Evolutionary conservation across 1,139 yeast species (phyloP).

Genomic region (Kurtzmaniella quercitrusa): DNA sequence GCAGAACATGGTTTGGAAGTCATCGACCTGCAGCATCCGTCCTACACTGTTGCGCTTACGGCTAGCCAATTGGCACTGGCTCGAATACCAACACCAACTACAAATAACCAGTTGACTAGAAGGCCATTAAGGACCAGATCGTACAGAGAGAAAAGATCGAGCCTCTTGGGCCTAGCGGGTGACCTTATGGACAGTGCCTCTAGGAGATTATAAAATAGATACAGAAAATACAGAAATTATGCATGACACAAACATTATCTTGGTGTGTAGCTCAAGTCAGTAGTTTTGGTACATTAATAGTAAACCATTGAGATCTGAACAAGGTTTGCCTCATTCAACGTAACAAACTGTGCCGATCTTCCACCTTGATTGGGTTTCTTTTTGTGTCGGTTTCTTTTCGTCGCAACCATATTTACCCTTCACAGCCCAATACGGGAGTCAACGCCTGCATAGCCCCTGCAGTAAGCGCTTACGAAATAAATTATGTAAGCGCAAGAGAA

Average conservation of each 20-base stretch:
- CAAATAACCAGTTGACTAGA: neutral
- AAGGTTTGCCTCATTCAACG: neutral
- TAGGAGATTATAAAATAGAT: neutral
- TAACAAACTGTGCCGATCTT: neutral
- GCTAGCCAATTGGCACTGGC: neutral
- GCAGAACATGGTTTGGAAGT: neutral
- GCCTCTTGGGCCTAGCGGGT: neutral
- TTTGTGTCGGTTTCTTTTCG: too few relatives aligned
- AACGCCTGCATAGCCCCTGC: neutral
- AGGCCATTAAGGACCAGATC: neutral
- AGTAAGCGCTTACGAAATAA: neutral
- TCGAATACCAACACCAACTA: neutral
- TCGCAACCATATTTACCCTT: too few relatives aligned
- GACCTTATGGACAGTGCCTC: neutral
- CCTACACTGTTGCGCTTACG: neutral
- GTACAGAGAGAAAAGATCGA: neutral
- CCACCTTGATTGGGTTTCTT: neutral
- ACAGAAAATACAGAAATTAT: too few relatives aligned
- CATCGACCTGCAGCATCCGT: neutral
- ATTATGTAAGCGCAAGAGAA: neutral
- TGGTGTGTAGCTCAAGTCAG: too few relatives aligned
- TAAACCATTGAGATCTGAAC: too few relatives aligned
- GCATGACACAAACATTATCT: neutral
- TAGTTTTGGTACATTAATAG: too few relatives aligned
- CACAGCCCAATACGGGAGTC: neutral